Percentiles rank a stretch among this genome's conserved stretches.
Conservation (phyloP, 129 eudicot genomes). For the Flaveria robusta region DNA sequence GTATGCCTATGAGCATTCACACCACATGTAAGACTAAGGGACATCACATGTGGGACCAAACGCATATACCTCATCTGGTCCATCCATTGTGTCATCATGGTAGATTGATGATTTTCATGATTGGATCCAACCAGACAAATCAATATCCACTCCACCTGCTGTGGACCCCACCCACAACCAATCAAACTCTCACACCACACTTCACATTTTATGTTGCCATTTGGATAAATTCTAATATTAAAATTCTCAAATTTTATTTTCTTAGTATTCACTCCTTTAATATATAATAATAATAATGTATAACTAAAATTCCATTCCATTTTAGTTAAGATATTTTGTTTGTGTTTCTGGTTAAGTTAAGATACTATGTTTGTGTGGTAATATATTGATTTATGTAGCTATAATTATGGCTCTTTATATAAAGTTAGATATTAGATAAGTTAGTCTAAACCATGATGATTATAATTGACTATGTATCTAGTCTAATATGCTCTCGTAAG, state of each 20-base stretch:
- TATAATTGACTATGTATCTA: not conserved
- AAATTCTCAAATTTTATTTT: not conserved
- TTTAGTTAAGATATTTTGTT: not conserved
- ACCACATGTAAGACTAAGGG: slow-evolving; percentile 27
- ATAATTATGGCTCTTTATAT: no score
- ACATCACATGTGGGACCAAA: slow-evolving; percentile 30
- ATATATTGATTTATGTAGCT: not conserved
- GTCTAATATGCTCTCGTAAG: not conserved
- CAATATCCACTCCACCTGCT: slow-evolving; percentile 49
- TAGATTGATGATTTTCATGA: slow-evolving; percentile 49
- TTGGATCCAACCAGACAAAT: slow-evolving; percentile 46
- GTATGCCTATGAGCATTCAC: slow-evolving; percentile 25
- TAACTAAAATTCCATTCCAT: not conserved
- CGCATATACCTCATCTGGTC: slow-evolving; percentile 39
- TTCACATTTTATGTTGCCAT: slow-evolving; percentile 17
- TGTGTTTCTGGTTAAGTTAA: not conserved
- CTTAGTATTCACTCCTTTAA: not conserved
- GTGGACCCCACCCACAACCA: slow-evolving; percentile 40
- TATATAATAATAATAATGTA: not conserved
- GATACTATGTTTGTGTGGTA: not conserved
- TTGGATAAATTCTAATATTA: not conserved
- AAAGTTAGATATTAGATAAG: no score
- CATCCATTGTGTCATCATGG: slow-evolving; percentile 49
- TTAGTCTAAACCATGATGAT: not conserved
- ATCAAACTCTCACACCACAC: slow-evolving; percentile 21